Percentiles rank a stretch among this genome's conserved stretches.
Conservation (phyloP, 768 basidiomycete species). For the Collybia sp. region DNA sequence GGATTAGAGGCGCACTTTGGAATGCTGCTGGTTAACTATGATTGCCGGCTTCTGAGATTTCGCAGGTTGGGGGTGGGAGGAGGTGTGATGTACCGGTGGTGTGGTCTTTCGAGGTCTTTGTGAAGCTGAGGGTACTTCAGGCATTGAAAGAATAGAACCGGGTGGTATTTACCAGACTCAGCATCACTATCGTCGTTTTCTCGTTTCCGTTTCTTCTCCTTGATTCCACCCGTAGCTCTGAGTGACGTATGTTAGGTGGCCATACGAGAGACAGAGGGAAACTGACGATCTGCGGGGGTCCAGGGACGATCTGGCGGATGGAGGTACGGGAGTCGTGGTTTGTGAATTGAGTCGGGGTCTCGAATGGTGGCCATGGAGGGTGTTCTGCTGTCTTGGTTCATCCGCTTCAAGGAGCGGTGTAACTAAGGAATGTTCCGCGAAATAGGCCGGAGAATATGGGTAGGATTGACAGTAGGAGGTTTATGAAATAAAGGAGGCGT, state of each 20-base stretch:
- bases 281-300: conserved; percentile 64
- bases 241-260: conserved; percentile 4
- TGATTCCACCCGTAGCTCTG: conserved; percentile 44
- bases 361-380: conserved; percentile 22
- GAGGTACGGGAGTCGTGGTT: conserved; percentile 36
- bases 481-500: neutral
- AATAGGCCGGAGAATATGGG: neutral
- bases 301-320: conserved; percentile 49
- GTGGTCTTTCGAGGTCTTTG: conserved; percentile 55
- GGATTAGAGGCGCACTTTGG: conserved; percentile 38
- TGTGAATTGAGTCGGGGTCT: conserved; percentile 48
- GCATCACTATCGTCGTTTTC: conserved; percentile 68
- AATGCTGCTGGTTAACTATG: conserved; percentile 33
- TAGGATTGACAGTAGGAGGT: neutral
- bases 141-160: conserved; percentile 3
- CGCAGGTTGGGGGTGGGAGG: conserved; percentile 31
- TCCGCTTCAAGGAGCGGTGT: conserved; percentile 50
- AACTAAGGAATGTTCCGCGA: conserved; percentile 13
- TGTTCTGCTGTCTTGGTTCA: conserved; percentile 36
- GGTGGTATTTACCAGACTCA: conserved; percentile 44
- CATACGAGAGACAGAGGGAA: conserved; percentile 2
- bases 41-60: conserved; percentile 55
- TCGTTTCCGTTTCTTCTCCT: conserved; percentile 81
- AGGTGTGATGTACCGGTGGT: conserved; percentile 40
- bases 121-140: conserved; percentile 30